phyloP scores from a whole-genome alignment of 768 basidiomycete genomes.

The Sporobolomyces phaffii region DNA sequence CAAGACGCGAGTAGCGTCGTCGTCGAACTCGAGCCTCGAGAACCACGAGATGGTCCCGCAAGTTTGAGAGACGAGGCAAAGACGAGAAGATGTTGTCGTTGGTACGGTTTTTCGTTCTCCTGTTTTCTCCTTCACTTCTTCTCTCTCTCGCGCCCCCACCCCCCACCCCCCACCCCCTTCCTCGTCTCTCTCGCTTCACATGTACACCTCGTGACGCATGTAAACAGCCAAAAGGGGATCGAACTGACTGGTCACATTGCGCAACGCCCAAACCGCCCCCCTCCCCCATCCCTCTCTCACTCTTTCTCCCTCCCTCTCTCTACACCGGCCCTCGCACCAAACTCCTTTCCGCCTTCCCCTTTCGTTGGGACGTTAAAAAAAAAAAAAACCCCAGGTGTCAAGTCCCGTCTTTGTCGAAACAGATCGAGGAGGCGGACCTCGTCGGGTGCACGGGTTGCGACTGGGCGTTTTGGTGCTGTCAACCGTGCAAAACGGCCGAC shows the following conservation, averaged over 20 bases:
- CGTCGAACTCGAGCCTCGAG: no score
- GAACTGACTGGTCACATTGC: no score
- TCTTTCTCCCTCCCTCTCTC: no score
- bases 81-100: background rate
- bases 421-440: background rate
- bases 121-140: no score
- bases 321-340: no score
- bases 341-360: no score
- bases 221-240: no score
- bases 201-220: background rate
- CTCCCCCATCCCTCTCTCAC: background rate
- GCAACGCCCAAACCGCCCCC: no score
- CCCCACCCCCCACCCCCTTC: background rate
- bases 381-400: conserved; percentile 25
- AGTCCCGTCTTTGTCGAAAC: background rate
- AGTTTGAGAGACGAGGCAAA: no score
- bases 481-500: conserved; percentile 23
- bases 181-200: background rate
- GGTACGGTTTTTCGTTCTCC: background rate
- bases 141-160: background rate
- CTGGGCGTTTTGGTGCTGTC: conserved; percentile 22
- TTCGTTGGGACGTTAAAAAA: no score
- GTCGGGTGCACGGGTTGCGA: conserved; percentile 12
- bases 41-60: no score
- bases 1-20: no score